Base-by-base conservation (phyloP, 148 eudicot genomes). In the Hydrangea macrophylla region DNA sequence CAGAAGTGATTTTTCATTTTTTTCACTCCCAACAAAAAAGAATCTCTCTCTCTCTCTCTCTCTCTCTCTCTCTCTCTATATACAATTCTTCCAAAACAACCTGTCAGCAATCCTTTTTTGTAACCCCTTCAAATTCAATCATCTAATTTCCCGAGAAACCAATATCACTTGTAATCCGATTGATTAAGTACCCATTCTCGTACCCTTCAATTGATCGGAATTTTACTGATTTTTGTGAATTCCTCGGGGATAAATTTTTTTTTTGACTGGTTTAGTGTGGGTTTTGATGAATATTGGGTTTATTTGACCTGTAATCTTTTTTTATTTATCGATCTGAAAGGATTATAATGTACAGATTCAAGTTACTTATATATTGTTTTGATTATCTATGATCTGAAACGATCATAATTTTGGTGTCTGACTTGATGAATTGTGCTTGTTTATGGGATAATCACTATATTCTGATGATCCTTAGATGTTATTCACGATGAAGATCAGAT, bases 321-420 rank as follows among this genome's bases (percentile, higher is more conserved):
- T 64, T 74, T 69, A 62, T 68, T 76, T 64, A 25, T 74, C 28
- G 82, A 84, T 86, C 83, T 77, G 48, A 73, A 59, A 60, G 73
- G 53, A 80, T 84, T 63, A 78, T 65, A 73, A 79, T 84, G 88
- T 70, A 48, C 48, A 64, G 79, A 69, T 67, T 71, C 10, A 40
- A 67, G 56, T 74, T 24, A 40, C 58, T 56, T 64, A 13, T 64
- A 37, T 67, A 55, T 71, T 65, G 2, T 37, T 54, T 7, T 74
- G 67, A 64, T 71, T 62, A 70, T 42, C 62, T 26, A 26, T 22
- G 37, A 53, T 73, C 23, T 68, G 26, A 58, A 36, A 44, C 30
- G 3, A 58, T 50, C 67, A 42, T 33, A 55, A n/a, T 50, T 32
- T 35, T 44, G 28, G n/a, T n/a, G 15, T 64, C 33, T 27, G 20